Evolutionary conservation across 805 yeast species (phyloP).

Genomic region (Jamesozyma hellenica): DNA sequence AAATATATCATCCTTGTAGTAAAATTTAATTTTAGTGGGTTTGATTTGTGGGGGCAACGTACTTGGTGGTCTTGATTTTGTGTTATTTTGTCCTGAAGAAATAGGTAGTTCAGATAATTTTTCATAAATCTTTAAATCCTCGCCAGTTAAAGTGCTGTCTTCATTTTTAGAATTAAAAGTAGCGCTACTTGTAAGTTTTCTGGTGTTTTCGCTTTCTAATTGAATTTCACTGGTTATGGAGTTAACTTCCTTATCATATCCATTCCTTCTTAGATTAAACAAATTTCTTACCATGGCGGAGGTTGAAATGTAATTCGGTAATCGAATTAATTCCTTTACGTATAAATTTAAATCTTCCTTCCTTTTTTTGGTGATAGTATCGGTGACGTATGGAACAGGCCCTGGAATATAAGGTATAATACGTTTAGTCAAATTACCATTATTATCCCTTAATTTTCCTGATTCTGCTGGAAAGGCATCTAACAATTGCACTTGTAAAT

Average conservation of each 20-base stretch:
- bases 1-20: conserved; percentile 72
- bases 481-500: conserved; percentile 73
- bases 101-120: conserved; percentile 22
- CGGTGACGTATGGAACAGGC: conserved; percentile 85
- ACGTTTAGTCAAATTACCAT: conserved; percentile 59
- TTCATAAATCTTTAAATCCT: conserved; percentile 23
- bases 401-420: conserved; percentile 93
- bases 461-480: conserved; percentile 88
- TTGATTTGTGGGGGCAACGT: conserved; percentile 19
- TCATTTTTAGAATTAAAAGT: conserved; percentile 1
- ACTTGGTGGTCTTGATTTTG: conserved; percentile 26
- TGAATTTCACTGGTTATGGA: neutral
- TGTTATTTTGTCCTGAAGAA: conserved; percentile 2
- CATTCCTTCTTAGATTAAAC: conserved; percentile 44
- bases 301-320: conserved; percentile 70
- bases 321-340: conserved; percentile 47
- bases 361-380: conserved; percentile 49
- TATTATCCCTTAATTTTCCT: conserved; percentile 44
- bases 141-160: conserved; percentile 23
- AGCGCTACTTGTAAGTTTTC: conserved; percentile 2
- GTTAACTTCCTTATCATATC: conserved; percentile 21
- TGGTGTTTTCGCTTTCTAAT: neutral
- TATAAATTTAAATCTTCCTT: conserved; percentile 47
- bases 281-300: conserved; percentile 58
- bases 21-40: conserved; percentile 54